Evolutionary conservation across 2,329 filamentous ascomycete species (phyloP), one percentile per base, ranked within the genome.

Genomic region (Ophiostoma triangulosporum): DNA sequence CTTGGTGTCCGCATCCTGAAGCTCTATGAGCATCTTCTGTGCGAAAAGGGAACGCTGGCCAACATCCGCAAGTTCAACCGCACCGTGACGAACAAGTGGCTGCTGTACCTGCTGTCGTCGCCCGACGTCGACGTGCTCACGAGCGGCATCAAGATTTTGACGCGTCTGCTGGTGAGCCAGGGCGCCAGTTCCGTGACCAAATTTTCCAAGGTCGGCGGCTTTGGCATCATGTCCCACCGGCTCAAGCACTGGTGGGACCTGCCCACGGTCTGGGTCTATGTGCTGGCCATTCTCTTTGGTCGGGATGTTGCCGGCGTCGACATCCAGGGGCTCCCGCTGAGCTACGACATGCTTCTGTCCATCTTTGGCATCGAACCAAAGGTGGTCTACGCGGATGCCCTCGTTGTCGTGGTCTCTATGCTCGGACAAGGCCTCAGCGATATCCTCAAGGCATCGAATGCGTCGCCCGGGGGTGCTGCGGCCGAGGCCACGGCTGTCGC

Each of bases 51-150:
- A 22, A 88, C 83, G 58, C 69, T 76, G 9, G 72, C 72, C 14
- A 81, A 84, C 57, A 85, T 95, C 54, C 81, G 83, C 63, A 93
- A 89, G 61, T 97, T 98, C 71, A 88, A 89, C 5, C 86, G 85
- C 63, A 94, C 91, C 1, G 91, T 98, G 8, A 96, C 91, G 22
- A 95, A 95, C 61, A 95, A 95, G 84, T 96, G 90, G 90, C 77
- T 95, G 14, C 71, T 98, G 14, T 95, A 96, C 66, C 77, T 98
- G 14, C 75, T 97, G 50, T 88, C 88, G 7, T 90, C 96, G 64
- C 81, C 87, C 57, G 86, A 97, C 56, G 76, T 86, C 6, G 84
- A 89, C 59, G 83, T 95, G 22, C 84, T 96, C 11, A 75, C 89
- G 14, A 77, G 89, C 51, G 88, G 87, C 14, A 78, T 82, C 60